Base-by-base conservation (phyloP, 176 grass and related monocot species). In the Bonia amplexicaulis region DNA sequence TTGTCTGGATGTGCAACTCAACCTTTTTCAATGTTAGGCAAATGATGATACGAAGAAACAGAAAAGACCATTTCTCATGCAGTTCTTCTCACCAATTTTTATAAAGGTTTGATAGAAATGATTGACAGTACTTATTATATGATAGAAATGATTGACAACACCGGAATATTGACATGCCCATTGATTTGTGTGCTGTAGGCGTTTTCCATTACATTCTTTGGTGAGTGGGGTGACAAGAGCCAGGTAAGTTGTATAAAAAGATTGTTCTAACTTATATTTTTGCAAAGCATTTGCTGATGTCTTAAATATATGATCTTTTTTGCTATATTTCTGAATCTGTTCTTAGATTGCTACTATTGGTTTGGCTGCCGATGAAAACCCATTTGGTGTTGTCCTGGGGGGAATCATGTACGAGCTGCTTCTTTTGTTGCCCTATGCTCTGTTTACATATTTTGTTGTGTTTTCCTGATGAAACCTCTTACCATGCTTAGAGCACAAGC, bases 181-280 rank as follows among this genome's bases (percentile, higher is more conserved):
- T 79, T 81, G 29, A 76, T 77, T 80, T 76, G 16, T 79, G 6
- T 87, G 66, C 6, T 87, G 54, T 78, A 99, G 97, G 93, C 97
- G 80, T 99, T 99, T 91, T 99, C 93, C 62, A 94, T 99, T 67
- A 99, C 91, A 27, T 99, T 99, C 88, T 96, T 99, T 83, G 97
- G 97, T 9, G 97, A 99, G 57, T 99, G 97, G 97, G 97, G 97
- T 89, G 97, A 99, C 80, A 99, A 94, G 76, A 99, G 97, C 70
- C 97, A 99, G 94, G 97, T 96, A 94, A 84, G 41, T 27, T 76
- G 12, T 69, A 44, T 77, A 39, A 29, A 40, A 47, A 59, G 67
- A 33, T 51, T 88, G 6, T 69, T 83, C 31, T 77, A 62, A 40
- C 39, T 47, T 80, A 7, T 14, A 82, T 54, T 45, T 63, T 37